phyloP scores from a whole-genome alignment of 2,329 filamentous ascomycete species.

The Albophoma yamanashiensis region DNA sequence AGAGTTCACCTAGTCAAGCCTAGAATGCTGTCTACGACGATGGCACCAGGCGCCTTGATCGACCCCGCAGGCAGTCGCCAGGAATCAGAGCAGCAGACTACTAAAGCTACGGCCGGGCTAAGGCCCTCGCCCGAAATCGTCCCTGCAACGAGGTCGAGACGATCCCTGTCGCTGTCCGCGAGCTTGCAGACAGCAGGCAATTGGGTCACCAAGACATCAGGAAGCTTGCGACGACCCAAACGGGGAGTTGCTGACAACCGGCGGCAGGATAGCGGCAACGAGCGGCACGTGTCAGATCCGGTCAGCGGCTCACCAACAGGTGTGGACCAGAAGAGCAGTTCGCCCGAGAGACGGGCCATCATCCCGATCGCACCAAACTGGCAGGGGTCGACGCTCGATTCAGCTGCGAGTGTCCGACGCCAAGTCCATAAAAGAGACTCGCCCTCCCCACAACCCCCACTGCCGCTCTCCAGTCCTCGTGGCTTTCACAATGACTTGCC shows the following conservation, averaged over 20 bases:
- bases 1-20: conserved; percentile 25
- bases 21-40: conserved; percentile 20
- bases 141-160: conserved; percentile 33
- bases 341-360: background rate
- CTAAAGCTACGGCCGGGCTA: conserved; percentile 5
- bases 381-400: conserved; percentile 7
- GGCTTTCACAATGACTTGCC: conserved; percentile 44
- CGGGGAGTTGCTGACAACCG: conserved; percentile 27
- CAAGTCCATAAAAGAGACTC: conserved; percentile 29
- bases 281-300: conserved; percentile 45
- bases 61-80: conserved; percentile 14
- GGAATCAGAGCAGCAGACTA: conserved; percentile 5
- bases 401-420: conserved; percentile 10
- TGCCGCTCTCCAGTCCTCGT: conserved; percentile 37
- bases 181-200: conserved; percentile 45
- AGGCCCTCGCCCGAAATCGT: conserved; percentile 20
- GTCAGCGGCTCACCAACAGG: conserved; percentile 20
- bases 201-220: conserved; percentile 43
- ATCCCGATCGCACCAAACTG: conserved; percentile 4
- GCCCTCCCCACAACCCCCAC: conserved; percentile 45
- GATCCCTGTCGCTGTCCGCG: conserved; percentile 49
- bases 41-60: conserved; percentile 10
- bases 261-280: conserved; percentile 26
- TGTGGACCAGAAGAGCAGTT: conserved; percentile 11
- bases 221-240: conserved; percentile 47